A percentile compares a stretch with the other conserved stretches of the same genome.
Evolutionary conservation across 495 filamentous ascomycete species (phyloP).

Genomic region (Aspergillus conjunctus): DNA sequence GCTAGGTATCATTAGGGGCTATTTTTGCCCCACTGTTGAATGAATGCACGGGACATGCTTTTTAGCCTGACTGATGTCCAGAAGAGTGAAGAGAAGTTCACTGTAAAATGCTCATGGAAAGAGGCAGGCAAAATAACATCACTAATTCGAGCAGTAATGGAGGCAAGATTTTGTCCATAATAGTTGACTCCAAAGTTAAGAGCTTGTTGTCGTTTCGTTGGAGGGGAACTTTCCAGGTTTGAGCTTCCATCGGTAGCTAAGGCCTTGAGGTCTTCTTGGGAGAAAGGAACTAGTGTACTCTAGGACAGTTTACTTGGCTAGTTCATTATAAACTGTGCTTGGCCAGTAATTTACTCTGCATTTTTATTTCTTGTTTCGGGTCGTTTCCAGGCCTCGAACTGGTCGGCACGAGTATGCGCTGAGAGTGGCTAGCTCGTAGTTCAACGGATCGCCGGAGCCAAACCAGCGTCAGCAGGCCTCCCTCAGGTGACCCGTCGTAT

Average conservation of each 20-base stretch:
- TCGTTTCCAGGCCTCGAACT: slow-evolving; percentile 14
- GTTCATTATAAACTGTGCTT: too few relatives aligned
- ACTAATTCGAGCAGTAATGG: too few relatives aligned
- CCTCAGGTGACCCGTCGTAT: slow-evolving; percentile 17
- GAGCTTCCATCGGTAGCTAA: too few relatives aligned
- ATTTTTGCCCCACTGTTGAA: background rate
- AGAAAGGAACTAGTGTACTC: too few relatives aligned
- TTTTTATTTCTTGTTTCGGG: slow-evolving; percentile 6
- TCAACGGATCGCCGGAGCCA: slow-evolving; percentile 16
- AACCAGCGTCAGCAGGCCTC: slow-evolving; percentile 22
- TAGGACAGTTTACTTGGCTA: background rate
- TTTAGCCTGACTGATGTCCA: background rate
- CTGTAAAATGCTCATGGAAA: background rate
- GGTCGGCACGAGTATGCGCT: slow-evolving; percentile 7
- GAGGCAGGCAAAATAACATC: background rate
- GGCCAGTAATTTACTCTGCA: slow-evolving; percentile 4
- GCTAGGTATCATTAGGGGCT: background rate
- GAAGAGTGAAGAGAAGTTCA: background rate
- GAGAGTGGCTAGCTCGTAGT: background rate
- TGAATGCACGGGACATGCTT: slow-evolving; percentile 1
- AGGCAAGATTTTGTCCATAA: too few relatives aligned
- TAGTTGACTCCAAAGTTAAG: too few relatives aligned
- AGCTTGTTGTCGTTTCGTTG: too few relatives aligned
- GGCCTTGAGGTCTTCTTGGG: background rate
- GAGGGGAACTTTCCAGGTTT: too few relatives aligned